These are phyloP conservation scores for Aquilaria yunnanensis DNA, from an alignment of 345 rosid genomes.

Conservation along the genomic window DNA sequence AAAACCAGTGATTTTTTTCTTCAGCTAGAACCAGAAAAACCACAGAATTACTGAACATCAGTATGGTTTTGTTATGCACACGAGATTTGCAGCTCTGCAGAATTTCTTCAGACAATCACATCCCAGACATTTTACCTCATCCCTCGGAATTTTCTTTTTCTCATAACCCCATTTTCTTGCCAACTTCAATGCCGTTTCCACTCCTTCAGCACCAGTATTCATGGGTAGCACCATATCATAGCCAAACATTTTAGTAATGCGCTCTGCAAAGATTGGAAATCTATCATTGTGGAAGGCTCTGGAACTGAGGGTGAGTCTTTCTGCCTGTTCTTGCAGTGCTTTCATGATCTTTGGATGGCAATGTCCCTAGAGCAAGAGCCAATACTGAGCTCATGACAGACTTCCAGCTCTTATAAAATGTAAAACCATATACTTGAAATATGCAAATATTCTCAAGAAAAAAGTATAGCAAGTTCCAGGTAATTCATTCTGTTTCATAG, in stretches of 20 bases:
- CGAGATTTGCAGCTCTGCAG: no score
- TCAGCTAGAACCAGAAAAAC: no score
- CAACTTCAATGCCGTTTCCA: slow-evolving; percentile 88
- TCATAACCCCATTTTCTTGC: slow-evolving; percentile 97
- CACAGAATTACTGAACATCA: no score
- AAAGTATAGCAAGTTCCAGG: no score
- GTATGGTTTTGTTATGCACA: no score
- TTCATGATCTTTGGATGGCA: slow-evolving; percentile 88
- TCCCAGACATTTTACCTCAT: slow-evolving; percentile 43
- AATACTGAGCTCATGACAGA: neutral
- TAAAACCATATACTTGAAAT: no score
- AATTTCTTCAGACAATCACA: no score
- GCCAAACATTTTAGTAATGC: slow-evolving; percentile 73
- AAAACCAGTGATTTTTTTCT: no score
- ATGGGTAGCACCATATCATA: slow-evolving; percentile 97
- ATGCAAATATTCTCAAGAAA: no score
- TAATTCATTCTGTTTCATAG: no score
- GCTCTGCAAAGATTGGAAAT: slow-evolving; percentile 80
- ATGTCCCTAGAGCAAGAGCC: slow-evolving; percentile 59
- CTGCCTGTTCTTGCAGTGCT: slow-evolving; percentile 79
- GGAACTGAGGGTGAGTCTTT: slow-evolving; percentile 79
- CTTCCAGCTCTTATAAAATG: neutral
- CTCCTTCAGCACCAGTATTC: slow-evolving; percentile 99
- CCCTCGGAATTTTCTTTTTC: slow-evolving; percentile 66
- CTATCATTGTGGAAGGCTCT: slow-evolving; percentile 84